A percentile compares a stretch with the other conserved stretches of the same genome.
Conservation (phyloP, 768 basidiomycete species). For the Auriscalpium orientale region DNA sequence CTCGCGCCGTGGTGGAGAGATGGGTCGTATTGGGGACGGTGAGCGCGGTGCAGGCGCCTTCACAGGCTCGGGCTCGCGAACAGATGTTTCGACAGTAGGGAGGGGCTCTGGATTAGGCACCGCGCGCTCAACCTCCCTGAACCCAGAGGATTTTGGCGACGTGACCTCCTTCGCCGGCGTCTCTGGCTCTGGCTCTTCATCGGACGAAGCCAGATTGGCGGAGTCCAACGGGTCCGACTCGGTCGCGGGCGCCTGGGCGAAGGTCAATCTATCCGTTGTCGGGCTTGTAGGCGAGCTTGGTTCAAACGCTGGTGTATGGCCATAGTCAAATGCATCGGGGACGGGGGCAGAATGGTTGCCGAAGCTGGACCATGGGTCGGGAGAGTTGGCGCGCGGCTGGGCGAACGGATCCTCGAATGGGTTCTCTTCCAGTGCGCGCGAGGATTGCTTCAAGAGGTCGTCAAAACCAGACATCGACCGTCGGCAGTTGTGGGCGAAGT, state of each 20-base stretch:
- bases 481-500: no score
- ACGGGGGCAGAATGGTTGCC: background rate
- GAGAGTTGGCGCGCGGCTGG: slow-evolving; percentile 15
- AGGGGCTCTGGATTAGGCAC: slow-evolving; percentile 28
- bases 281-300: slow-evolving; percentile 1
- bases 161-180: slow-evolving; percentile 8
- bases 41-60: background rate
- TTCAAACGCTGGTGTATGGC: slow-evolving; percentile 3
- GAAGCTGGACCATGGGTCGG: slow-evolving; percentile 21
- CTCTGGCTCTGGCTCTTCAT: slow-evolving; percentile 12
- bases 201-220: slow-evolving; percentile 21
- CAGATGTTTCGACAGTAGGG: background rate
- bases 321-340: slow-evolving; percentile 11
- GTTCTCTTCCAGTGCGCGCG: slow-evolving; percentile 19
- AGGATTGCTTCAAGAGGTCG: slow-evolving; percentile 18
- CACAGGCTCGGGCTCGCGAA: background rate
- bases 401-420: slow-evolving; percentile 24
- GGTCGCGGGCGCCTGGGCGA: background rate
- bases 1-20: slow-evolving; percentile 67
- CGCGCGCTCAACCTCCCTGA: slow-evolving; percentile 30
- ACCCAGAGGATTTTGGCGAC: slow-evolving; percentile 35
- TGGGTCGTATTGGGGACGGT: slow-evolving; percentile 17
- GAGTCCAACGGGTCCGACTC: slow-evolving; percentile 35
- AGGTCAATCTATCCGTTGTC: background rate
- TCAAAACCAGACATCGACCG: slow-evolving; percentile 19